Percentiles rank a stretch among this genome's conserved stretches.
Conservation (phyloP, 805 yeast species). For the Kodamaea laetipori region DNA sequence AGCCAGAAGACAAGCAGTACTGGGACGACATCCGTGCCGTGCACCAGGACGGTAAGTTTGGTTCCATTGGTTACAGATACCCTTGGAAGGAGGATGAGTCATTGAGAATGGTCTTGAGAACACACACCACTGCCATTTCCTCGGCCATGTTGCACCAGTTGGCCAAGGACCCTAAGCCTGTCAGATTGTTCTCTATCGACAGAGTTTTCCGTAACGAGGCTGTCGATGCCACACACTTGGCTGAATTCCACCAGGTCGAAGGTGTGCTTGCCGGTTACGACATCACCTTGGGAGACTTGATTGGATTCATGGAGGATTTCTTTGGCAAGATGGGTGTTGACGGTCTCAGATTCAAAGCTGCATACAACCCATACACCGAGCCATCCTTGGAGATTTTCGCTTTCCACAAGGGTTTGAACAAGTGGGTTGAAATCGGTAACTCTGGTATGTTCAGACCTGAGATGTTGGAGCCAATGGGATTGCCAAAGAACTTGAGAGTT, state of each 20-base stretch:
- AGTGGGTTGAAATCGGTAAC: slow-evolving; percentile 99
- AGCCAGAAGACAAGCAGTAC: slow-evolving; percentile 80
- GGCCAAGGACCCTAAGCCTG: slow-evolving; percentile 86
- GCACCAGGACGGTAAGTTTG: slow-evolving; percentile 88
- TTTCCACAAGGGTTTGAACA: slow-evolving; percentile 89
- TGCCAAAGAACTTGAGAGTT: slow-evolving; percentile 90
- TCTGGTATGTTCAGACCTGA: slow-evolving; percentile 99
- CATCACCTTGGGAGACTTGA: slow-evolving; percentile 91
- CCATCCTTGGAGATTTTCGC: slow-evolving; percentile 98
- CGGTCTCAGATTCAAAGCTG: slow-evolving; percentile 94
- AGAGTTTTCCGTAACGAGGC: slow-evolving; percentile 99
- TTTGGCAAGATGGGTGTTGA: slow-evolving; percentile 97
- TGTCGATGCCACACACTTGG: slow-evolving; percentile 98
- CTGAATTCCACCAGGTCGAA: slow-evolving; percentile 99
- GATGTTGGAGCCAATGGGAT: slow-evolving; percentile 98
- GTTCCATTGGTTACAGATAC: slow-evolving; percentile 97
- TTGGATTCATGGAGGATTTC: slow-evolving; percentile 97
- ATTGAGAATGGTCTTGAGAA: slow-evolving; percentile 87
- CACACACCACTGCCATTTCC: slow-evolving; percentile 96
- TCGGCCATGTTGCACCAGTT: slow-evolving; percentile 82
- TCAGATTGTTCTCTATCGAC: slow-evolving; percentile 92
- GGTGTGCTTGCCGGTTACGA: slow-evolving; percentile 98
- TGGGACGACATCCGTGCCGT: slow-evolving; percentile 77
- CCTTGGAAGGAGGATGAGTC: slow-evolving; percentile 95
- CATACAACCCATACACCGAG: slow-evolving; percentile 98